These are phyloP conservation scores for Phyllosticta paracitricarpa DNA, from an alignment of 2,329 filamentous ascomycete species.

Conservation along the genomic window DNA sequence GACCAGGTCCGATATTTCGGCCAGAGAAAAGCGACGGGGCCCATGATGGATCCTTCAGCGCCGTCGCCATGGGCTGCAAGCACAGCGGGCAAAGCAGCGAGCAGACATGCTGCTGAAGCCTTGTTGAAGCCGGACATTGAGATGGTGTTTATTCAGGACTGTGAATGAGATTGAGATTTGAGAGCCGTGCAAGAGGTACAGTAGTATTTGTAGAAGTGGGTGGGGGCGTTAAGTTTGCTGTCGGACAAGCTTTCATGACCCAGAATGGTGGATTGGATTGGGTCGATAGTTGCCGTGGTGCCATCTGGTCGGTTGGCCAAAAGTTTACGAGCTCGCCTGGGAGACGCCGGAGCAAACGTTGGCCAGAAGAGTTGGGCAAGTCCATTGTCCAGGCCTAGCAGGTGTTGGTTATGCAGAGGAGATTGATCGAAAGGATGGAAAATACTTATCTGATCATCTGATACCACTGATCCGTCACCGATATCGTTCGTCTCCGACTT, in stretches of 20 bases:
- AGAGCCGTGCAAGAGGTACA: background rate
- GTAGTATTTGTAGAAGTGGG: background rate
- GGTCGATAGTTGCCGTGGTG: background rate
- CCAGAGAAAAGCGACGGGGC: slow-evolving; percentile 53
- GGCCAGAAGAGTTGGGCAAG: background rate
- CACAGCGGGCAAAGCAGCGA: background rate
- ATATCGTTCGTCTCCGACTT: slow-evolving; percentile 6
- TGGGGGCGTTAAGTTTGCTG: background rate
- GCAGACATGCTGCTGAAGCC: background rate
- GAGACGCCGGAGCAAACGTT: background rate
- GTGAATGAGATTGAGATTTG: background rate
- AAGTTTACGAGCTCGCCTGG: background rate
- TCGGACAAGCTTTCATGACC: background rate
- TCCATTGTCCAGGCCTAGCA: background rate
- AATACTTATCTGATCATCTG: slow-evolving; percentile 7
- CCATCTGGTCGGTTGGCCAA: background rate
- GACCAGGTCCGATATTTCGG: slow-evolving; percentile 48
- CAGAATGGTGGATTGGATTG: background rate
- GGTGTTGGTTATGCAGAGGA: background rate
- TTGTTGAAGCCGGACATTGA: background rate
- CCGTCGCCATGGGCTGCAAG: slow-evolving; percentile 15
- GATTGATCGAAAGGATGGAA: background rate
- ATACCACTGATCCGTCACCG: slow-evolving; percentile 6
- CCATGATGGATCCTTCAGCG: slow-evolving; percentile 33
- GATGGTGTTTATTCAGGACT: background rate